Percentiles rank a stretch among this genome's conserved stretches.
Conservation (phyloP, 140 eudicot genomes). For the Erigeron philadelphicus region DNA sequence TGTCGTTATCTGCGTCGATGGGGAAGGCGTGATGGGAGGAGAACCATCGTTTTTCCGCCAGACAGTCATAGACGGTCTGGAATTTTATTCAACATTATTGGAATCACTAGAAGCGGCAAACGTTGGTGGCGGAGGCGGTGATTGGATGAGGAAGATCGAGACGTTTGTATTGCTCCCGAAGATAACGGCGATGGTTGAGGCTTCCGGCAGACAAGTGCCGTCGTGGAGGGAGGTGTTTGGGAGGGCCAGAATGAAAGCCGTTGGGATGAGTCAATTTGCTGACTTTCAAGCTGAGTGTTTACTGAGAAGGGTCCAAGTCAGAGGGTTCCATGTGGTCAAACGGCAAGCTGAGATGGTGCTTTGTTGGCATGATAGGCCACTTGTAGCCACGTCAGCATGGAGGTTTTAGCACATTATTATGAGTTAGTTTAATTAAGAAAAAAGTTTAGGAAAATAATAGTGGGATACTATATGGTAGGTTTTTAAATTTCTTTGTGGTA, state of each 20-base stretch:
- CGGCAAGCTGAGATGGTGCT: slow-evolving; percentile 93
- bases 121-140: slow-evolving; percentile 48
- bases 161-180: slow-evolving; percentile 70
- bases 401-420: slow-evolving; percentile 39
- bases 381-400: slow-evolving; percentile 95
- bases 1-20: slow-evolving; percentile 62
- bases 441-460: too few relatives aligned
- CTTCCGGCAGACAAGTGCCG: slow-evolving; percentile 49
- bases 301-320: slow-evolving; percentile 68
- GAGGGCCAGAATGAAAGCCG: slow-evolving; percentile 67
- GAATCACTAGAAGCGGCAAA: slow-evolving; percentile 82
- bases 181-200: slow-evolving; percentile 70
- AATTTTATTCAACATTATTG: slow-evolving; percentile 67
- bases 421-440: slow-evolving; percentile 1
- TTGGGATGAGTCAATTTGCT: slow-evolving; percentile 74
- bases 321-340: slow-evolving; percentile 86
- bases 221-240: slow-evolving; percentile 79
- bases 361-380: slow-evolving; percentile 91
- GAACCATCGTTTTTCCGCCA: slow-evolving; percentile 65
- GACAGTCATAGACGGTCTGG: slow-evolving; percentile 74
- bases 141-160: slow-evolving; percentile 79
- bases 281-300: slow-evolving; percentile 90
- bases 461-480: too few relatives aligned
- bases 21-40: slow-evolving; percentile 48
- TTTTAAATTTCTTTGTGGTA: slow-evolving; percentile 7